A percentile compares a stretch with the other conserved stretches of the same genome.
phyloP scores from a whole-genome alignment of 2,329 filamentous ascomycete genomes.

The Neurospora sp. region DNA sequence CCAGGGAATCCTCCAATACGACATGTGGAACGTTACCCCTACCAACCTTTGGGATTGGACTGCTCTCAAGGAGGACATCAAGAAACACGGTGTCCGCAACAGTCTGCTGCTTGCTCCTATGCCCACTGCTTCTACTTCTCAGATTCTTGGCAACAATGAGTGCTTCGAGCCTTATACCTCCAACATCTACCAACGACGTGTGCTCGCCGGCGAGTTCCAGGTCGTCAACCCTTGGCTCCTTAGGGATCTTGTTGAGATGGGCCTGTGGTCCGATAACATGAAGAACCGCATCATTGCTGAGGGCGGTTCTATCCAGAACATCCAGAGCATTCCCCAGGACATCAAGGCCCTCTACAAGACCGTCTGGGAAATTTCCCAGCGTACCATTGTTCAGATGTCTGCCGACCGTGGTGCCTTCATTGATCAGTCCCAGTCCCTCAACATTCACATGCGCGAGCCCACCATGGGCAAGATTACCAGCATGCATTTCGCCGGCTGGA shows the following conservation, averaged over 20 bases:
- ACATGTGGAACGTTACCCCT: slow-evolving; percentile 96
- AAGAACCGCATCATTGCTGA: slow-evolving; percentile 99
- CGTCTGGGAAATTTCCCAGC: slow-evolving; percentile 98
- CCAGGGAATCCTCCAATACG: slow-evolving; percentile 91
- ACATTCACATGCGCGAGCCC: slow-evolving; percentile 98
- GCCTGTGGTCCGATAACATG: slow-evolving; percentile 98
- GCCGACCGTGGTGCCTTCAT: slow-evolving; percentile 98
- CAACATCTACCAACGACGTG: slow-evolving; percentile 98
- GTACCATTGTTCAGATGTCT: slow-evolving; percentile 92
- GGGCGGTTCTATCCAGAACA: slow-evolving; percentile 89
- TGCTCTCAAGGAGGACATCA: slow-evolving; percentile 78
- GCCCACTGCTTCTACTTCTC: slow-evolving; percentile 94
- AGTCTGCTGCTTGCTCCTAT: slow-evolving; percentile 91
- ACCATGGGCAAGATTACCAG: slow-evolving; percentile 99
- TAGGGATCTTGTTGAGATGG: slow-evolving; percentile 95
- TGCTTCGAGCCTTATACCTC: slow-evolving; percentile 99
- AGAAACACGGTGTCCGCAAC: slow-evolving; percentile 89
- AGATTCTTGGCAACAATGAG: slow-evolving; percentile 98
- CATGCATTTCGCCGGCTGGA: slow-evolving; percentile 99
- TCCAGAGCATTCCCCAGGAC: slow-evolving; percentile 90
- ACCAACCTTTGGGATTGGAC: slow-evolving; percentile 97
- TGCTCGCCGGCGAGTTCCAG: slow-evolving; percentile 97
- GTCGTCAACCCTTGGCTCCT: slow-evolving; percentile 98
- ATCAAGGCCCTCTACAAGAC: slow-evolving; percentile 99
- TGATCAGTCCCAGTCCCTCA: slow-evolving; percentile 96